A percentile compares a stretch with the other conserved stretches of the same genome.
Evolutionary conservation across 129 eudicot species (phyloP).

Genomic region (Cynara cardunculus): DNA sequence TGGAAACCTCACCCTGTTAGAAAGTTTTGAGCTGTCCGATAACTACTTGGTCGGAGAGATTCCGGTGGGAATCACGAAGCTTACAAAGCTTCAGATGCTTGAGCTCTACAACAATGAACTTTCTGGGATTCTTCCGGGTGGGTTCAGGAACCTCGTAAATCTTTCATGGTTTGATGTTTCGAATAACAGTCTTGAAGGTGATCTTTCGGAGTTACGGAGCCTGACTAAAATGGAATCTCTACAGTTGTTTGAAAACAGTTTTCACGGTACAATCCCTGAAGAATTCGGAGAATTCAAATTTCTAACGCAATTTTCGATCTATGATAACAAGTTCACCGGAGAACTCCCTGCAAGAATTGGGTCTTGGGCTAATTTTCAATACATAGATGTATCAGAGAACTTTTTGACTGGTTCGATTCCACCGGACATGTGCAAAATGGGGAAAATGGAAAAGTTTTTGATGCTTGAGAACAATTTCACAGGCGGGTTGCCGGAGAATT

Average conservation of each 20-base stretch:
- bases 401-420: slow-evolving; percentile 53
- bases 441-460: slow-evolving; percentile 31
- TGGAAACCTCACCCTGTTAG: slow-evolving; percentile 41
- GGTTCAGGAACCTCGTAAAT: slow-evolving; percentile 46
- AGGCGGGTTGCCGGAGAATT: slow-evolving; percentile 58
- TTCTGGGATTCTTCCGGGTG: slow-evolving; percentile 46
- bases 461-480: slow-evolving; percentile 59
- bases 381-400: slow-evolving; percentile 49
- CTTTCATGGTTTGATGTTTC: slow-evolving; percentile 51
- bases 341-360: slow-evolving; percentile 57
- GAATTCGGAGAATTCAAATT: slow-evolving; percentile 62
- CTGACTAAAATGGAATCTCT: slow-evolving; percentile 34
- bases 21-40: slow-evolving; percentile 43
- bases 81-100: slow-evolving; percentile 46
- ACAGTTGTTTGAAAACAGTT: slow-evolving; percentile 58
- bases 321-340: slow-evolving; percentile 51
- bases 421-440: slow-evolving; percentile 65
- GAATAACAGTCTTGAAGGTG: slow-evolving; percentile 54
- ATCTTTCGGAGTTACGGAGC: slow-evolving; percentile 39
- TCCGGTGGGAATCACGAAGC: slow-evolving; percentile 49
- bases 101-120: slow-evolving; percentile 49
- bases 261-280: slow-evolving; percentile 50
- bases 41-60: slow-evolving; percentile 42
- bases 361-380: slow-evolving; percentile 52
- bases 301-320: slow-evolving; percentile 44